Conservation (phyloP, 2,329 filamentous ascomycete species). For the Fusarium nematophilum region DNA sequence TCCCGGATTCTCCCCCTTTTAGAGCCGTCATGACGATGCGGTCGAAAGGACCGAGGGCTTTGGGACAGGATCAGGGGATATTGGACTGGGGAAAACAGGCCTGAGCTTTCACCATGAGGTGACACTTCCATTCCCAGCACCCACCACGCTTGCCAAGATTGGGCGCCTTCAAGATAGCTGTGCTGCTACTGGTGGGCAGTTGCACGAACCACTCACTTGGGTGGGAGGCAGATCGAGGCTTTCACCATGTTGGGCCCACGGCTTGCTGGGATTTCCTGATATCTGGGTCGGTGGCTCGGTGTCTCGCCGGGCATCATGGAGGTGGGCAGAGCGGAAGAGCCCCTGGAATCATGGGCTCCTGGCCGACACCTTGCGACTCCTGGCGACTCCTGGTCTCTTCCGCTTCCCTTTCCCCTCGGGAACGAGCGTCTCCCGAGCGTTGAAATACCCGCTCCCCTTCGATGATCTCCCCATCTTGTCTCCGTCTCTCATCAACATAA, state of each 20-base stretch:
- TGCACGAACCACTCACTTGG: slow-evolving; percentile 20
- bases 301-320: slow-evolving; percentile 7
- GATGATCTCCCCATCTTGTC: slow-evolving; percentile 9
- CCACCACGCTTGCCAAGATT: slow-evolving; percentile 16
- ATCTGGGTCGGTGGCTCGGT: slow-evolving; percentile 23
- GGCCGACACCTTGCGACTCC: slow-evolving; percentile 3
- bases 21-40: slow-evolving; percentile 12
- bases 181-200: slow-evolving; percentile 13
- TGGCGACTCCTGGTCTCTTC: slow-evolving; percentile 6
- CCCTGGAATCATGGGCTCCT: slow-evolving; percentile 21
- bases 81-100: slow-evolving; percentile 20
- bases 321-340: slow-evolving; percentile 20
- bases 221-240: slow-evolving; percentile 14
- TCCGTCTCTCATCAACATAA: slow-evolving; percentile 15
- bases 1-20: slow-evolving; percentile 9
- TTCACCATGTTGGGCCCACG: slow-evolving; percentile 15
- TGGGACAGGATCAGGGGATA: slow-evolving; percentile 24
- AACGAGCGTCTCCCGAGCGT: slow-evolving; percentile 7
- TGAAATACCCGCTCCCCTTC: slow-evolving; percentile 28
- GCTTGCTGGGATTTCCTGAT: slow-evolving; percentile 14
- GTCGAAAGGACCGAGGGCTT: slow-evolving; percentile 20
- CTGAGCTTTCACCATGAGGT: slow-evolving; percentile 30
- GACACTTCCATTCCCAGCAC: slow-evolving; percentile 15
- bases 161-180: slow-evolving; percentile 4
- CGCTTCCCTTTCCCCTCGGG: slow-evolving; percentile 24